Evolutionary conservation across 1,284 basidiomycete genomes (phyloP), one percentile per base, ranked within the genome.

Genomic region (Ustilago sp.): DNA sequence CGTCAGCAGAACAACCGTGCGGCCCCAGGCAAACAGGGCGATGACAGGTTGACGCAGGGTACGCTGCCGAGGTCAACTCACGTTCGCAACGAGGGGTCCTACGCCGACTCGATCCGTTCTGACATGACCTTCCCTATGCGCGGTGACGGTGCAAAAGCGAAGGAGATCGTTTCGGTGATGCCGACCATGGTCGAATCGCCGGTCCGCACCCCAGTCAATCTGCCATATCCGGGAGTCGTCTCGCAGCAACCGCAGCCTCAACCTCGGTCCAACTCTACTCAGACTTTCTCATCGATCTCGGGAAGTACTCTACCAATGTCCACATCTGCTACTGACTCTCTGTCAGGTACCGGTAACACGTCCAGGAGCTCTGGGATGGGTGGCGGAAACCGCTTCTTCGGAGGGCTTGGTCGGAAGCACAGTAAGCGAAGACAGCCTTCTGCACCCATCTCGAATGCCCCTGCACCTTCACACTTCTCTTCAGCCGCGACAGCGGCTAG

Each of bases 101-200:
- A 80, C 39, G 79, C 77, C 9, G 77, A 80, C 54, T 79, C 81
- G 36, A 55, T 82, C 3, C 82, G 82, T 3, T 80, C 79, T 4
- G 82, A 82, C 38, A 73, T 77, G 72, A 83, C 82, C 3, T 83
- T 83, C 59, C 82, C 82, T 15, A 81, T 83, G 68, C 68, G 82
- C 5, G 82, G 82, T 3, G 82, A 83, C 36, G 82, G 82, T 7
- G 82, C 71, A 12, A 79, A 75, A 45, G 82, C 82, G 4, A 82
- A 82, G 48, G 82, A 83, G 54, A 68, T 83, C n/a, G 66, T 73
- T 7, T 61, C 69, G 9, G 54, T 68, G 17, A 48, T 76, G 64
- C 69, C 70, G 13, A 72, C 72, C 6, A 76, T 80, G 67, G 55
- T 55, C 2, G 80, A 81, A 47, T 72, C 70, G 36, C 76, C 80